Conservation (phyloP, 768 basidiomycete species). For the Rhodosporidiobolus sp. region DNA sequence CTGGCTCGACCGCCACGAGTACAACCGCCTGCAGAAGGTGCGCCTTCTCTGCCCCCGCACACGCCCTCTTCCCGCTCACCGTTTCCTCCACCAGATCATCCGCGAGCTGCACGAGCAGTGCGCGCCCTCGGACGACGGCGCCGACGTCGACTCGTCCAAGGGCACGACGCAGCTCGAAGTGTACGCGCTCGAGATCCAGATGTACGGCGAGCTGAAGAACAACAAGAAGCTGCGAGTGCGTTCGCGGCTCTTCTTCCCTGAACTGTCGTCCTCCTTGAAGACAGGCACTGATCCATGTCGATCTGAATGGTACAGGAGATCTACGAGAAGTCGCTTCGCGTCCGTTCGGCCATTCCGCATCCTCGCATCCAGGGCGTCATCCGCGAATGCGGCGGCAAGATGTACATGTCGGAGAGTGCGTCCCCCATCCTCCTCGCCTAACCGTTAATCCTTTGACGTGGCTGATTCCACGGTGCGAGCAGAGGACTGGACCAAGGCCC, state of each 20-base stretch:
- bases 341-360: conserved; percentile 94
- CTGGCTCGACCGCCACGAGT: conserved; percentile 95
- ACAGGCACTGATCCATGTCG: not conserved
- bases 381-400: conserved; percentile 98
- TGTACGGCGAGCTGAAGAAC: conserved; percentile 96
- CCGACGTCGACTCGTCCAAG: conserved; percentile 78
- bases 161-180: conserved; percentile 94
- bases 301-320: conserved; percentile 66
- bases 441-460: too few relatives aligned
- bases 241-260: not conserved
- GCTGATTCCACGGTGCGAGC: too few relatives aligned
- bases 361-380: conserved; percentile 98
- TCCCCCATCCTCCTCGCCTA: not conserved
- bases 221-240: conserved; percentile 89
- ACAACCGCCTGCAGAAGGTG: conserved; percentile 74
- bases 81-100: conserved; percentile 3
- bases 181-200: conserved; percentile 97
- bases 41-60: not conserved
- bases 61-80: not conserved
- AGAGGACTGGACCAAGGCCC: conserved; percentile 96
- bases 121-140: conserved; percentile 72
- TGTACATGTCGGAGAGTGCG: conserved; percentile 99
- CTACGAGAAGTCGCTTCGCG: conserved; percentile 87
- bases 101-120: conserved; percentile 52
- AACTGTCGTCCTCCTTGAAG: not conserved